Percentiles rank a stretch among this genome's conserved stretches.
phyloP scores from a whole-genome alignment of 352 stramenopile genomes.

The Phytophthora cryptogea region DNA sequence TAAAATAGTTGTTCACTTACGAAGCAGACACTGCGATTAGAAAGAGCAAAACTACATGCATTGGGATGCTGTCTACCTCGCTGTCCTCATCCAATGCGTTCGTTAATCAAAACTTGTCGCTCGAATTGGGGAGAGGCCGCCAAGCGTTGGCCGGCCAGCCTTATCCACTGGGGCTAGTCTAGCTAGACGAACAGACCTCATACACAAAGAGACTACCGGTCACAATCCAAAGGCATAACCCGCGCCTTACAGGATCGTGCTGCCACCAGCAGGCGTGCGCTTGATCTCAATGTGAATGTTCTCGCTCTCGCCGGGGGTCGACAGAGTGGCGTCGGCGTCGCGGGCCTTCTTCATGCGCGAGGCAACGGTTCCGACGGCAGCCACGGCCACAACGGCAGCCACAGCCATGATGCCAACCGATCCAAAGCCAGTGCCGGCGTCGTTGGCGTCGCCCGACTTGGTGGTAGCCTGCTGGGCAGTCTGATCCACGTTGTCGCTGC shows the following conservation, averaged over 20 bases:
- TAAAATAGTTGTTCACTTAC: background rate
- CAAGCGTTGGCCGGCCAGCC: conserved; percentile 17
- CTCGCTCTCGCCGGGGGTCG: conserved; percentile 33
- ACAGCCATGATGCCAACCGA: conserved; percentile 5
- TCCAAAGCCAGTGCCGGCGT: background rate
- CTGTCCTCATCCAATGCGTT: conserved; percentile 20
- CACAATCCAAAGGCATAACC: conserved; percentile 10
- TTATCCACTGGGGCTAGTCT: conserved; percentile 25
- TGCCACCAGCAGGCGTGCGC: conserved; percentile 42
- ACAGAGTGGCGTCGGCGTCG: conserved; percentile 25
- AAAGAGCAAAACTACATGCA: conserved; percentile 27
- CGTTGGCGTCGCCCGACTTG: conserved; percentile 24
- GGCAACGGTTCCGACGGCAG: conserved; percentile 32
- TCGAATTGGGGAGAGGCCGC: conserved; percentile 15
- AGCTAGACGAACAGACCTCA: conserved; percentile 33
- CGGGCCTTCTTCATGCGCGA: conserved; percentile 33
- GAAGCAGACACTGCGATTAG: background rate
- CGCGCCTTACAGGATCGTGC: conserved; percentile 44
- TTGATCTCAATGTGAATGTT: conserved; percentile 50
- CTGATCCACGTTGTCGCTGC: conserved; percentile 26
- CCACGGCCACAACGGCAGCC: conserved; percentile 35
- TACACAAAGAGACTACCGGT: conserved; percentile 20
- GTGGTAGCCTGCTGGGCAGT: conserved; percentile 36
- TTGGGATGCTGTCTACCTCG: conserved; percentile 31
- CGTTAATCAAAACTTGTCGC: conserved; percentile 12